phyloP scores from a whole-genome alignment of 139 green algal genomes.

The Micromonas pusilla region DNA sequence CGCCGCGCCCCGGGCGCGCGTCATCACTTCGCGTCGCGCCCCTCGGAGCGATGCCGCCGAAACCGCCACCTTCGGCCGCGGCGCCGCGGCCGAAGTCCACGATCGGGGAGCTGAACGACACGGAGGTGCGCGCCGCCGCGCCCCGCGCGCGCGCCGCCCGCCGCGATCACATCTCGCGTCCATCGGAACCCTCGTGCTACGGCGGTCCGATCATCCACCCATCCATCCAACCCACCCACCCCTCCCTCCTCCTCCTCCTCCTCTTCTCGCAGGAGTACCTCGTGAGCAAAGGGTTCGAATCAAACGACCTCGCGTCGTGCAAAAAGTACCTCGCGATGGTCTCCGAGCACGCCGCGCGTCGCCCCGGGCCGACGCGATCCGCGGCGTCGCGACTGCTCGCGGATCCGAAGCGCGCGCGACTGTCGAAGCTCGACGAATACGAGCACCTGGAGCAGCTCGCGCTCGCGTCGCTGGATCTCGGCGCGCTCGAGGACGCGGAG shows the following conservation, averaged over 20 bases:
- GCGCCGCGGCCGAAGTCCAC: neutral
- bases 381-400: neutral
- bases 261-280: constrained; percentile 7
- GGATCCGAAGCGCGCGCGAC: neutral
- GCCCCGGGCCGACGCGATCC: neutral
- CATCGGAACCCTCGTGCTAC: too few relatives aligned
- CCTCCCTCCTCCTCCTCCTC: too few relatives aligned
- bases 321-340: neutral
- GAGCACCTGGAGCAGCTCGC: neutral
- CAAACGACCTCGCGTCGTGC: neutral
- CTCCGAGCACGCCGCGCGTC: neutral
- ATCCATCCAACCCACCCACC: too few relatives aligned
- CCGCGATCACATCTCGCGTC: too few relatives aligned
- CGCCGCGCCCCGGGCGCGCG: too few relatives aligned
- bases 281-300: neutral
- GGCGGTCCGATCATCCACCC: too few relatives aligned
- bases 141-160: too few relatives aligned
- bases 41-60: too few relatives aligned
- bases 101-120: neutral
- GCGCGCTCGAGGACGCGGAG: neutral
- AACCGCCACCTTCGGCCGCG: too few relatives aligned
- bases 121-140: neutral
- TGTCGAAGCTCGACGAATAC: neutral
- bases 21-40: too few relatives aligned
- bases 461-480: neutral